These are phyloP conservation scores for Rhinocladiella mackenziei DNA, from an alignment of 2,329 filamentous ascomycete genomes.

Conservation along the genomic window DNA sequence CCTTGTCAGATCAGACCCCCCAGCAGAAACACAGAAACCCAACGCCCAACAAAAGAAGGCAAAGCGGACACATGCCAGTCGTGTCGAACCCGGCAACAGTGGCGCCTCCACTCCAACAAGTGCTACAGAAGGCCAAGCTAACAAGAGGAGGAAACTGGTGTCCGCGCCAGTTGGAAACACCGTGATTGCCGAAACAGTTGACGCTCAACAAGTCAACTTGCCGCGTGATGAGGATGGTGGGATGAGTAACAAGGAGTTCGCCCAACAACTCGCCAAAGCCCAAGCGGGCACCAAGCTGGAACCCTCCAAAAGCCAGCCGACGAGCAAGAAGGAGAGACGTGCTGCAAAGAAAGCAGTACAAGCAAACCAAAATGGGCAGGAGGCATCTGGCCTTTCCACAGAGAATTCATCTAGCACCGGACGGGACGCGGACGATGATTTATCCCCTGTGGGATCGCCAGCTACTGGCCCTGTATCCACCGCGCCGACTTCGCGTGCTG, in stretches of 20 bases:
- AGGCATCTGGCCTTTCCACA: constrained; percentile 47
- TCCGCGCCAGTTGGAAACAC: constrained; percentile 34
- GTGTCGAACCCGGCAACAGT: constrained; percentile 17
- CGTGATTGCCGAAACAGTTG: constrained; percentile 31
- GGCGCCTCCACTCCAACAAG: constrained; percentile 20
- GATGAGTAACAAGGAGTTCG: constrained; percentile 70
- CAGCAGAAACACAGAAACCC: constrained; percentile 8
- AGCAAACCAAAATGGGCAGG: constrained; percentile 49
- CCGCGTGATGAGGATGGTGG: constrained; percentile 53
- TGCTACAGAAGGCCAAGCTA: constrained; percentile 21
- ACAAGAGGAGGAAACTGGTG: constrained; percentile 41
- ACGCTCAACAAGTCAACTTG: constrained; percentile 27
- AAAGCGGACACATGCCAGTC: constrained; percentile 21
- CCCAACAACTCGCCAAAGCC: constrained; percentile 65
- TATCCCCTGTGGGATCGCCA: constrained; percentile 67
- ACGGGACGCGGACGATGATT: constrained; percentile 72
- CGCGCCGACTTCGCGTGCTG: constrained; percentile 53
- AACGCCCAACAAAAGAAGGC: constrained; percentile 21
- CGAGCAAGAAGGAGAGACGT: constrained; percentile 39
- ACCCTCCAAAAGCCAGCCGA: constrained; percentile 31
- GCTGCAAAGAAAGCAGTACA: constrained; percentile 41
- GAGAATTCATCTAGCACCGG: constrained; percentile 66
- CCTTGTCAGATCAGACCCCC: constrained; percentile 1
- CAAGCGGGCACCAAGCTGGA: constrained; percentile 64
- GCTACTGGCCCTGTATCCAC: constrained; percentile 35